Evolutionary conservation across 2,329 filamentous ascomycete genomes (phyloP).

Genomic region (Fusarium beomiforme): DNA sequence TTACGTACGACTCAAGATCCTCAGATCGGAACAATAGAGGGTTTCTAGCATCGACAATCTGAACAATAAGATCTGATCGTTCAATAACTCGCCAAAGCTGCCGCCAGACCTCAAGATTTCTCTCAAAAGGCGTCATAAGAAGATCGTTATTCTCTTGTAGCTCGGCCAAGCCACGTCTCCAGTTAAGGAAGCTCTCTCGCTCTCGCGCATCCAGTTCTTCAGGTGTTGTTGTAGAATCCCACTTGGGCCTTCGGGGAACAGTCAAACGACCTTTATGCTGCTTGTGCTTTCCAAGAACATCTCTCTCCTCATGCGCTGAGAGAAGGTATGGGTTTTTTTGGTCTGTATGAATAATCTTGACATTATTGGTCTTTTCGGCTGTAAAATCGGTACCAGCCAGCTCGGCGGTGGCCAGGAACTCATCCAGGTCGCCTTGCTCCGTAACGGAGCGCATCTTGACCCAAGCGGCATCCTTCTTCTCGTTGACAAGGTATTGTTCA

Average conservation of each 20-base stretch:
- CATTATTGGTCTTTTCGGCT: conserved; percentile 97
- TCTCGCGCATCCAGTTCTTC: conserved; percentile 83
- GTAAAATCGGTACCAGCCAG: conserved; percentile 99
- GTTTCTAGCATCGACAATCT: conserved; percentile 97
- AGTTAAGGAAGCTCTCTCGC: conserved; percentile 82
- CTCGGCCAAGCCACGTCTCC: conserved; percentile 90
- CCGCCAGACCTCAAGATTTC: conserved; percentile 97
- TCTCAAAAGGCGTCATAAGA: conserved; percentile 97
- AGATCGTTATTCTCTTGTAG: conserved; percentile 93
- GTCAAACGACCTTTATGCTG: conserved; percentile 82
- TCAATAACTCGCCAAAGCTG: conserved; percentile 99
- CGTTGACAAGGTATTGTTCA: conserved; percentile 92
- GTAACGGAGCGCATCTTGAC: conserved; percentile 99
- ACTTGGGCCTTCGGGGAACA: conserved; percentile 87
- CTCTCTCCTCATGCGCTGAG: conserved; percentile 83
- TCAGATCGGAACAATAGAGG: conserved; percentile 93
- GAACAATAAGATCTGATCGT: conserved; percentile 92
- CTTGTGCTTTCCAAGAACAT: conserved; percentile 81
- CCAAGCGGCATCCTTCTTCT: conserved; percentile 90
- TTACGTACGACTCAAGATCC: conserved; percentile 93
- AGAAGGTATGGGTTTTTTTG: conserved; percentile 96
- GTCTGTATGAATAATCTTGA: conserved; percentile 97
- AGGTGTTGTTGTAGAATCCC: conserved; percentile 87
- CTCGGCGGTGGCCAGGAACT: conserved; percentile 95
- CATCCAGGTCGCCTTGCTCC: conserved; percentile 94